Evolutionary conservation across 441 rosid species (phyloP).

Genomic region (Flueggea neowawraea): DNA sequence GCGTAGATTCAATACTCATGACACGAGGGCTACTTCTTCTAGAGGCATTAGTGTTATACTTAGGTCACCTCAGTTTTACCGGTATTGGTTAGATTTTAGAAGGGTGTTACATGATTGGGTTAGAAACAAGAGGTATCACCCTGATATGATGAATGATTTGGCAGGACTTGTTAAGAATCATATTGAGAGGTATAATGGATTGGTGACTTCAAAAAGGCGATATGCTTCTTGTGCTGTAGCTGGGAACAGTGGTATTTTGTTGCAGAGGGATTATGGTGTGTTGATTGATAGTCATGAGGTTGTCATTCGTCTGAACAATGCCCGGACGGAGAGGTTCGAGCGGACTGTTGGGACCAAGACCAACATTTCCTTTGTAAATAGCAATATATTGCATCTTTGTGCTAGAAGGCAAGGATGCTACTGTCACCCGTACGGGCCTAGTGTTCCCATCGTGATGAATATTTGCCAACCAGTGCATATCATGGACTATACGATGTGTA

Average conservation of each 20-base stretch:
- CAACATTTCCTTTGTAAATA: slow-evolving; percentile 69
- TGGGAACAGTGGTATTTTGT: slow-evolving; percentile 87
- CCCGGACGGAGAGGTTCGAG: slow-evolving; percentile 49
- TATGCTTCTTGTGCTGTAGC: slow-evolving; percentile 85
- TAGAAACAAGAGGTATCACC: slow-evolving; percentile 46
- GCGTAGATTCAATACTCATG: slow-evolving; percentile 42
- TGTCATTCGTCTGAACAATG: slow-evolving; percentile 86
- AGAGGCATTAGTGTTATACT: slow-evolving; percentile 35
- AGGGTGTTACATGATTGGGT: slow-evolving; percentile 58
- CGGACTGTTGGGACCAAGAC: slow-evolving; percentile 68
- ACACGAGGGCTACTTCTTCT: slow-evolving; percentile 22
- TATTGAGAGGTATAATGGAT: slow-evolving; percentile 45
- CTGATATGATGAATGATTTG: slow-evolving; percentile 57
- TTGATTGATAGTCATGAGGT: slow-evolving; percentile 74
- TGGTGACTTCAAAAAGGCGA: slow-evolving; percentile 28
- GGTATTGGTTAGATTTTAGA: slow-evolving; percentile 72
- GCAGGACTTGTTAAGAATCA: slow-evolving; percentile 47
- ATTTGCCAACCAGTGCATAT: slow-evolving; percentile 82
- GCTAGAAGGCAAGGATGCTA: slow-evolving; percentile 53
- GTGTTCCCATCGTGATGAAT: slow-evolving; percentile 73
- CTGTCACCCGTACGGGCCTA: slow-evolving; percentile 79
- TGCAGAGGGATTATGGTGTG: slow-evolving; percentile 45
- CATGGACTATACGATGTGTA: slow-evolving; percentile 69
- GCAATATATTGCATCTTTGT: slow-evolving; percentile 82
- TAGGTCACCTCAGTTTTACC: slow-evolving; percentile 57